These are phyloP conservation scores for Tieghemostelium lacteum DNA, from an alignment of 78 protist genomes.

Conservation along the genomic window DNA sequence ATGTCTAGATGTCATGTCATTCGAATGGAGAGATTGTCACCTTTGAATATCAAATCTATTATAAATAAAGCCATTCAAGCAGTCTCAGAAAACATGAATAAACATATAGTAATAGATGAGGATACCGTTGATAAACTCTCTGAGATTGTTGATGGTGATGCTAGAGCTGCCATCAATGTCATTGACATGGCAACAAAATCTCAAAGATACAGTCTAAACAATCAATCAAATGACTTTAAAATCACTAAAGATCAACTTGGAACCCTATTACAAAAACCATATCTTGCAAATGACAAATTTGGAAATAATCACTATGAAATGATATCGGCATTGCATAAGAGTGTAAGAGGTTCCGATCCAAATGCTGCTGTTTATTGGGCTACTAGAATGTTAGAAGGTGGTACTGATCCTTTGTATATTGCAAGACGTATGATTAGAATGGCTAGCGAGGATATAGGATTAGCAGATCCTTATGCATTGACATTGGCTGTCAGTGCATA, in stretches of 20 bases:
- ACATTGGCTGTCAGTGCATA: constrained; percentile 62
- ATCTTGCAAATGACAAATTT: constrained; percentile 40
- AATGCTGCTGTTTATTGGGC: constrained; percentile 86
- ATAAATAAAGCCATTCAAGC: constrained; percentile 37
- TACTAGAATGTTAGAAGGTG: constrained; percentile 80
- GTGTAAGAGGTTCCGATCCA: constrained; percentile 83
- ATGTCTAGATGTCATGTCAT: constrained; percentile 67
- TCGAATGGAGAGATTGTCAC: constrained; percentile 23
- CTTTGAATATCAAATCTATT: background rate
- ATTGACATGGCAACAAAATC: constrained; percentile 45
- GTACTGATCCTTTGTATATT: constrained; percentile 76
- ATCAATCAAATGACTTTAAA: background rate
- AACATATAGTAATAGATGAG: constrained; percentile 12
- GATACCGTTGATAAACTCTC: constrained; percentile 22
- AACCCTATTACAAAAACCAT: constrained; percentile 13
- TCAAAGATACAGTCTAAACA: background rate
- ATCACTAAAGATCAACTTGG: constrained; percentile 8
- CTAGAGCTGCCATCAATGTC: constrained; percentile 71
- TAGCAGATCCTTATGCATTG: constrained; percentile 83
- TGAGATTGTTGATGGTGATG: constrained; percentile 77
- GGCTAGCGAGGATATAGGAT: constrained; percentile 86
- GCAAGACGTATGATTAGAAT: constrained; percentile 80
- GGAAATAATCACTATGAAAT: constrained; percentile 82
- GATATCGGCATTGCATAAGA: constrained; percentile 86
- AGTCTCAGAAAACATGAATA: background rate